phyloP scores from a whole-genome alignment of 768 basidiomycete genomes.

The Mycena venus region DNA sequence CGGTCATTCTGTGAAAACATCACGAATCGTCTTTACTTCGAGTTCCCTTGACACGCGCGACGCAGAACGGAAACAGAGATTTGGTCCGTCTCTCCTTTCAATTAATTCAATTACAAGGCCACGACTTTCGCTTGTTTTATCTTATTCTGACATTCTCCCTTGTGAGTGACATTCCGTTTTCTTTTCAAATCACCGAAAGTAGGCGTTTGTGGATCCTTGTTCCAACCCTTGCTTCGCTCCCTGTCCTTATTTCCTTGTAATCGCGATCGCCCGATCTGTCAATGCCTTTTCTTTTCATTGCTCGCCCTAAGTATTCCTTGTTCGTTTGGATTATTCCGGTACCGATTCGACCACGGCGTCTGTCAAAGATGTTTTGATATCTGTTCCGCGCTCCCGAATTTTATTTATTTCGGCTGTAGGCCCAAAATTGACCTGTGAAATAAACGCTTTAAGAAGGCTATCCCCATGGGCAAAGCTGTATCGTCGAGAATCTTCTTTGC shows the following conservation, averaged over 20 bases:
- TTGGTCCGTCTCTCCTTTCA: no score
- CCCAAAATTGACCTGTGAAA: neutral
- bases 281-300: no score
- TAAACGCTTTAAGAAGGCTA: neutral
- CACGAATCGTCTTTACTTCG: no score
- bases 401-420: neutral
- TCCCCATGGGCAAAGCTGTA: constrained; percentile 18
- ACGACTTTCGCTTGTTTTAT: no score
- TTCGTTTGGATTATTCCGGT: neutral
- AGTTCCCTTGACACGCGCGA: no score
- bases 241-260: neutral
- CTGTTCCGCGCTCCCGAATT: neutral
- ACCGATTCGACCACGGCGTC: neutral
- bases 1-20: no score
- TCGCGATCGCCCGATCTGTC: neutral
- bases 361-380: constrained; percentile 2
- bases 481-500: constrained; percentile 7
- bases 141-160: neutral
- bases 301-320: no score
- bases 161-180: neutral
- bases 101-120: no score
- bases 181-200: neutral
- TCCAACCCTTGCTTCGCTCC: neutral
- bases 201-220: constrained; percentile 26
- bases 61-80: no score